Percentiles rank a stretch among this genome's conserved stretches.
phyloP scores from a whole-genome alignment of 352 stramenopile species.

The Phytophthora rubi region DNA sequence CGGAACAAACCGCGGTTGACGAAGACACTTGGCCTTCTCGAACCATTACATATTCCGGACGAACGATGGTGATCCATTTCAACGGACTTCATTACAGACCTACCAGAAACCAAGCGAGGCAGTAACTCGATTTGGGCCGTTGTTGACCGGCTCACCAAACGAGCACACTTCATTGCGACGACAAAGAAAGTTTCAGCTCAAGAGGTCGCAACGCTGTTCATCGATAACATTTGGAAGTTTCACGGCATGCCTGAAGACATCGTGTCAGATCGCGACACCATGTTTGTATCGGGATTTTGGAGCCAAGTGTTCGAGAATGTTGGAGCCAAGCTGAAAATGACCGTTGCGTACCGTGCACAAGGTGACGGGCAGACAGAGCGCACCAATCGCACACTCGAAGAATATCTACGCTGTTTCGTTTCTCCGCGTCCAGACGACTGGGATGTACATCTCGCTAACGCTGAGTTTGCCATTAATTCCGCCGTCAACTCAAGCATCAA shows the following conservation, averaged over 20 bases:
- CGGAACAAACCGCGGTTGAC: conserved; percentile 11
- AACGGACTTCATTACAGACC: conserved; percentile 19
- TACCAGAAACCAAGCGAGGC: conserved; percentile 7
- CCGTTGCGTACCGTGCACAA: neutral
- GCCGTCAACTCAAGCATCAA: too few species aligned
- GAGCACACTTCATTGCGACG: conserved; percentile 6
- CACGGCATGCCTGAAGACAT: conserved; percentile 5
- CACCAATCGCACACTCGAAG: neutral
- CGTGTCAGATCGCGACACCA: conserved; percentile 2
- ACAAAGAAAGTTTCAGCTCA: conserved; percentile 8
- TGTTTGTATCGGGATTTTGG: conserved; percentile 10
- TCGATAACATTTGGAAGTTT: conserved; percentile 8
- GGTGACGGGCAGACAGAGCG: neutral
- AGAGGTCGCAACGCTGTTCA: conserved; percentile 9
- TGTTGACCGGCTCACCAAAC: conserved; percentile 8
- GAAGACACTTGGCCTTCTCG: conserved; percentile 14
- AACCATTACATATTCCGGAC: conserved; percentile 13
- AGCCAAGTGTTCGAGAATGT: neutral
- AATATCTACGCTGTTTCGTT: neutral
- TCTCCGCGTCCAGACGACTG: neutral
- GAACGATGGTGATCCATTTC: conserved; percentile 20
- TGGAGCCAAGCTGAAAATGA: neutral
- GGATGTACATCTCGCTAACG: neutral
- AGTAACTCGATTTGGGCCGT: conserved; percentile 6
- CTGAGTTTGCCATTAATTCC: too few species aligned